These are phyloP conservation scores for Cystobasidium tubakii DNA, from an alignment of 768 basidiomycete species.

Conservation along the genomic window DNA sequence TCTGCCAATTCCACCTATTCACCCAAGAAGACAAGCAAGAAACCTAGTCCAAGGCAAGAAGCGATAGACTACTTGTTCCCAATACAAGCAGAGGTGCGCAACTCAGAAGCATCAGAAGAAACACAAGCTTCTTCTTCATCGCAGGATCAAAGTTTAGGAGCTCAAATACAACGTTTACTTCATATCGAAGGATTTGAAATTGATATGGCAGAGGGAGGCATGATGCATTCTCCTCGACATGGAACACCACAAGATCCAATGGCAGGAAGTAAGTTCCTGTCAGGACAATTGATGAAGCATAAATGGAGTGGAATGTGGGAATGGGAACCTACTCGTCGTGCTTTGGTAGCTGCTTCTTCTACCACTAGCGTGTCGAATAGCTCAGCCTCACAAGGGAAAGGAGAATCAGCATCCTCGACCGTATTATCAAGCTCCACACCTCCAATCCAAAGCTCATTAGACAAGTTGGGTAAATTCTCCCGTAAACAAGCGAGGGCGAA, in stretches of 20 bases:
- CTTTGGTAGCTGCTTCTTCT: not conserved
- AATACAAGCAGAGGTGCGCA: conserved; percentile 19
- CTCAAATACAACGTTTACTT: not conserved
- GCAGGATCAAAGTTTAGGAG: not conserved
- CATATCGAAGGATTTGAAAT: not conserved
- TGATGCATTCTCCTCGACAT: not conserved
- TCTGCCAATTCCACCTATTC: not conserved
- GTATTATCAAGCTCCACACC: not conserved
- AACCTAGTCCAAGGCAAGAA: not conserved
- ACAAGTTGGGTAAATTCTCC: not conserved
- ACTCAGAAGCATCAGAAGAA: not conserved
- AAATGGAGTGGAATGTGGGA: conserved; percentile 31
- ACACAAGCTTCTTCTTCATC: not conserved
- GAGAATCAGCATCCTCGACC: not conserved
- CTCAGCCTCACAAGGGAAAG: not conserved
- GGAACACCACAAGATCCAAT: not conserved
- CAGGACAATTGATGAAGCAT: conserved; percentile 13
- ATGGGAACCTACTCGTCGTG: conserved; percentile 16
- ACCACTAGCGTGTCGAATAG: not conserved
- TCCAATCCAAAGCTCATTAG: not conserved
- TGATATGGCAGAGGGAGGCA: not conserved
- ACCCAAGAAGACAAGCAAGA: not conserved
- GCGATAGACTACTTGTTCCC: conserved; percentile 25
- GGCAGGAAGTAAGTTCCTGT: conserved; percentile 7
- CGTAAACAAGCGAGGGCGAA: not conserved